Conservation (phyloP, 768 basidiomycete species). For the Pleurotus salmoneostramineus region DNA sequence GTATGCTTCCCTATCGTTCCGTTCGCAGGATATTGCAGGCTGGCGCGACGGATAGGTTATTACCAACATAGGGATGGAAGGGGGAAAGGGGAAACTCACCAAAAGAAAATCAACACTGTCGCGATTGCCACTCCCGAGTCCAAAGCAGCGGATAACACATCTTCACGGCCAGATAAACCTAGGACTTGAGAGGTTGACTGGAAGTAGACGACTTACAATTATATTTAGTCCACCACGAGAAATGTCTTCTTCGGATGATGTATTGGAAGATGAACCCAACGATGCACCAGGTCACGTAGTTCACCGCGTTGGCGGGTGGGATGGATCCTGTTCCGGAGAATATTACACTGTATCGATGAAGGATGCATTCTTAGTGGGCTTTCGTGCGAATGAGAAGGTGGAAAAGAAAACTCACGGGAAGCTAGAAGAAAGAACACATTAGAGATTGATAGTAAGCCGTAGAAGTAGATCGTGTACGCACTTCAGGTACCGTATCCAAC, state of each 20-base stretch:
- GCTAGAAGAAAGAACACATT: constrained; percentile 13
- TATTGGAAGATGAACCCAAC: constrained; percentile 67
- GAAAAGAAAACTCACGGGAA: constrained; percentile 26
- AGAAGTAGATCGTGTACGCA: constrained; percentile 23
- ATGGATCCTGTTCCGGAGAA: constrained; percentile 59
- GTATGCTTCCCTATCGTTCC: constrained; percentile 6
- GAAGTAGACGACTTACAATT: constrained; percentile 34
- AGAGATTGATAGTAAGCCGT: not conserved
- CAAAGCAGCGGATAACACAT: constrained; percentile 55
- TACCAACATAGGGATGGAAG: not conserved
- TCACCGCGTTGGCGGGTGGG: constrained; percentile 64
- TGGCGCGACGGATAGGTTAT: not conserved
- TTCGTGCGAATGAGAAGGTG: not conserved
- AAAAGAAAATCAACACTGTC: constrained; percentile 25
- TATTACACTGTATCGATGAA: constrained; percentile 26
- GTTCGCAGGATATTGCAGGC: constrained; percentile 10
- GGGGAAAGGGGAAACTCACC: constrained; percentile 3
- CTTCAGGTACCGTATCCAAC: constrained; percentile 61
- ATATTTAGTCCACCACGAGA: constrained; percentile 68
- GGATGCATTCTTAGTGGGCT: not conserved
- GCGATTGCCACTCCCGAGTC: constrained; percentile 51
- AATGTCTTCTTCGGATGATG: constrained; percentile 51
- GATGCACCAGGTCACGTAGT: constrained; percentile 65
- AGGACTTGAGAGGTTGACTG: not conserved
- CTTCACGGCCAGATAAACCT: constrained; percentile 18